Percentiles rank a stretch among this genome's conserved stretches.
These are phyloP conservation scores for Ambispora gerdemannii DNA, from an alignment of 192 early-diverging fungal species.

Conservation along the genomic window DNA sequence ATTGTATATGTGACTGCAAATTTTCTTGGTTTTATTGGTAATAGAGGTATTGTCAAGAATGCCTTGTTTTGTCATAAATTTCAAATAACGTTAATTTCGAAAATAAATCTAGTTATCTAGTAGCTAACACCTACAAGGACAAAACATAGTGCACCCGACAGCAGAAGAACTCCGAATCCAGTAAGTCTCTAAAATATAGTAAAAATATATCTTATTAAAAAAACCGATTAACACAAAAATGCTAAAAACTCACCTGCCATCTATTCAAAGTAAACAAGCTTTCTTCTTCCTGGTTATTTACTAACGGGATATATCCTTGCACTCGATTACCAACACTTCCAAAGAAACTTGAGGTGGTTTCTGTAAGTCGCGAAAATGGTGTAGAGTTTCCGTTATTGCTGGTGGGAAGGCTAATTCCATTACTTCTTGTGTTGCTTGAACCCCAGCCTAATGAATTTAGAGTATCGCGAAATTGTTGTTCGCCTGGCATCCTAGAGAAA, in stretches of 20 bases:
- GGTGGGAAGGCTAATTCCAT: constrained; percentile 2
- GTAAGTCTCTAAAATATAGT: constrained; percentile 40
- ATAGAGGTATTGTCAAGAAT: constrained; percentile 59
- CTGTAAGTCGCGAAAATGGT: constrained; percentile 20
- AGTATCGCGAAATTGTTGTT: constrained; percentile 29
- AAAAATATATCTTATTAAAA: neutral
- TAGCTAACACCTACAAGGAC: constrained; percentile 45
- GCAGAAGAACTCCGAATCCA: constrained; percentile 53
- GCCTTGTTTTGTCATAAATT: constrained; percentile 18
- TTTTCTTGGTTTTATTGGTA: constrained; percentile 66
- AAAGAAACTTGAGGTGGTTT: constrained; percentile 34
- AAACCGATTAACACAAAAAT: neutral
- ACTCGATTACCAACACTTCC: constrained; percentile 37
- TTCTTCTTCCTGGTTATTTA: constrained; percentile 36
- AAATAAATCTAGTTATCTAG: neutral
- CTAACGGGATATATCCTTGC: constrained; percentile 44
- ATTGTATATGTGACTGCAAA: constrained; percentile 77
- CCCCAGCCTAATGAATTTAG: constrained; percentile 26
- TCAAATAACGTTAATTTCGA: neutral
- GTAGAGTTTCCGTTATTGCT: constrained; percentile 26
- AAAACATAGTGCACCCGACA: constrained; percentile 50
- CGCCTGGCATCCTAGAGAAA: too few species aligned
- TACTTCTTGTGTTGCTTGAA: constrained; percentile 11
- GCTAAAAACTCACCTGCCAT: constrained; percentile 35
- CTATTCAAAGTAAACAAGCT: constrained; percentile 42